Percentiles rank a stretch among this genome's conserved stretches.
Conservation (phyloP, 2,329 filamentous ascomycete species). For the Seiridium cupressi region DNA sequence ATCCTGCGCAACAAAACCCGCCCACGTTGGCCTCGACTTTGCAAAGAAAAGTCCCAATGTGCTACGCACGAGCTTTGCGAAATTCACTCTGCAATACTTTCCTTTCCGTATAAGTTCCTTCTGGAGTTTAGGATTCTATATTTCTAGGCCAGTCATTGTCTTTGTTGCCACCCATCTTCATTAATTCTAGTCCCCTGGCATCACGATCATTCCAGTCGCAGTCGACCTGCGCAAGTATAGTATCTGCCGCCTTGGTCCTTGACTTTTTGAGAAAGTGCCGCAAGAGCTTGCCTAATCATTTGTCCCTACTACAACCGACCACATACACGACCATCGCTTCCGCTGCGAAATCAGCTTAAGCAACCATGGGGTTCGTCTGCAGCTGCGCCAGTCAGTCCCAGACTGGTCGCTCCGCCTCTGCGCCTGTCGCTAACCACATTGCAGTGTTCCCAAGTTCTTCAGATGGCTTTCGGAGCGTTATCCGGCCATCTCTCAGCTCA, state of each 20-base stretch:
- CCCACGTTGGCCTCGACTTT: constrained; percentile 2
- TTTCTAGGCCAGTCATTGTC: constrained; percentile 1
- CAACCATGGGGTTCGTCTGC: constrained; percentile 12
- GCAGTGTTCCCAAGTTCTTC: constrained; percentile 83
- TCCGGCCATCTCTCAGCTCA: constrained; percentile 96
- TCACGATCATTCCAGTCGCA: not conserved
- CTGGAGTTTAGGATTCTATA: constrained; percentile 5
- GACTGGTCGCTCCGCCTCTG: constrained; percentile 4
- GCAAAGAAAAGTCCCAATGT: constrained; percentile 3
- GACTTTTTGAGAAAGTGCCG: not conserved
- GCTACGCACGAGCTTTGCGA: not conserved
- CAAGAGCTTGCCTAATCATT: not conserved
- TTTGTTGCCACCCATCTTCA: not conserved
- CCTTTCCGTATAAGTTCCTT: constrained; percentile 4
- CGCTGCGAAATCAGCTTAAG: not conserved
- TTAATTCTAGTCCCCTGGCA: constrained; percentile 1
- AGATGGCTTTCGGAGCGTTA: constrained; percentile 99
- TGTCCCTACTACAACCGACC: not conserved
- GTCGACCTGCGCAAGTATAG: constrained; percentile 8
- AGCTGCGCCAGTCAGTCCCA: not conserved
- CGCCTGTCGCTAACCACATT: constrained; percentile 14
- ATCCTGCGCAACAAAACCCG: not conserved
- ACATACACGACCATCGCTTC: not conserved
- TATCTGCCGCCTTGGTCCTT: not conserved
- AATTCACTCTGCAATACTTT: constrained; percentile 1